Evolutionary conservation across 2,329 filamentous ascomycete genomes (phyloP).

Genomic region (Colletotrichum plurivorum): DNA sequence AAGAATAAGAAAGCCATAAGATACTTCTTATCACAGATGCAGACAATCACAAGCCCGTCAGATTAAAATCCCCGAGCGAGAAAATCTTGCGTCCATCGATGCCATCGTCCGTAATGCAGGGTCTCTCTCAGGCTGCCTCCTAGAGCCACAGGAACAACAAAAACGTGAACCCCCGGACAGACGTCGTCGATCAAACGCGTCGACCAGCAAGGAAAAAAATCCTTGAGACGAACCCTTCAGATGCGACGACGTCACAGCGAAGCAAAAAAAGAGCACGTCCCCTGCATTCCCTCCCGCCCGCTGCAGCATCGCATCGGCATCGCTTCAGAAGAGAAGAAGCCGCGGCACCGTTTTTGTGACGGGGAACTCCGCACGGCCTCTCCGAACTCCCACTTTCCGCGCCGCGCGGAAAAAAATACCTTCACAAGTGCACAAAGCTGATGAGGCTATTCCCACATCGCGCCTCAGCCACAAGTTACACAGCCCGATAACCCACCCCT

Average conservation of each 20-base stretch:
- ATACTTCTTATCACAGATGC: too few species aligned
- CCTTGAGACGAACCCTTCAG: slow-evolving; percentile 31
- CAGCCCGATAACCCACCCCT: not conserved
- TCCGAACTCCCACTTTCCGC: slow-evolving; percentile 25
- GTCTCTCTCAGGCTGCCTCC: not conserved
- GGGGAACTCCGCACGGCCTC: not conserved
- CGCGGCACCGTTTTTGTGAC: not conserved
- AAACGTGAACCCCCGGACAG: not conserved
- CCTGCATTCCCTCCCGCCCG: not conserved
- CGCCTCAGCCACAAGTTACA: slow-evolving; percentile 21
- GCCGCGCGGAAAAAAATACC: not conserved
- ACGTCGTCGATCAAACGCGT: slow-evolving; percentile 22
- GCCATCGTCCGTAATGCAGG: not conserved
- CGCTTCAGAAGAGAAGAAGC: not conserved
- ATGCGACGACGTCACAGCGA: slow-evolving; percentile 23
- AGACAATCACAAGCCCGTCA: too few species aligned
- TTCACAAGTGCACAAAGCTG: too few species aligned
- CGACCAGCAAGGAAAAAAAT: not conserved
- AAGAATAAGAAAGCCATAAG: too few species aligned
- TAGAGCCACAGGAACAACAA: too few species aligned
- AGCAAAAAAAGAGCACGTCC: not conserved
- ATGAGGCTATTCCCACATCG: slow-evolving; percentile 33
- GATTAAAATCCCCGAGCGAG: not conserved
- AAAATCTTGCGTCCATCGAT: not conserved
- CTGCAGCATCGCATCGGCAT: not conserved